Evolutionary conservation across 202 grass and related monocot species (phyloP).

Genomic region (Bolboschoenoplectus hybrid): DNA sequence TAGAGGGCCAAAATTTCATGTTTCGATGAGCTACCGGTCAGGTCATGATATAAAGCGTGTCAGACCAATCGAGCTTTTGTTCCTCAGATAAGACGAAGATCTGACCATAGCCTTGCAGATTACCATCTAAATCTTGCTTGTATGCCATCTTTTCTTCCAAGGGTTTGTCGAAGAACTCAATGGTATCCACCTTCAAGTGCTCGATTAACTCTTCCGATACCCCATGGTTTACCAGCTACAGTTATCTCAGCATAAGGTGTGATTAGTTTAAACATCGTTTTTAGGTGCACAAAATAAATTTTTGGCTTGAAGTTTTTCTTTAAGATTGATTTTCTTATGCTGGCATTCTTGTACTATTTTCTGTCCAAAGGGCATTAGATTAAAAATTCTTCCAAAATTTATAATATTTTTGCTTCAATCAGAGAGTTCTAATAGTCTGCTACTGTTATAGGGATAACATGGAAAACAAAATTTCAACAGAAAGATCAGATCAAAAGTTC

Average conservation of each 20-base stretch:
- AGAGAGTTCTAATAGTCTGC: too few species aligned
- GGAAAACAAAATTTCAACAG: not conserved
- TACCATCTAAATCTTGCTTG: constrained; percentile 29
- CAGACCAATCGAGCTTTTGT: constrained; percentile 78
- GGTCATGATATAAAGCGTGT: constrained; percentile 50
- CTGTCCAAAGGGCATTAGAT: not conserved
- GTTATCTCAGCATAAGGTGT: not conserved
- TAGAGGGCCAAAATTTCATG: constrained; percentile 51
- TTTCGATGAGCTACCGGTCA: constrained; percentile 29
- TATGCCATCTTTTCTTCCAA: constrained; percentile 50
- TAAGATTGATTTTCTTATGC: not conserved
- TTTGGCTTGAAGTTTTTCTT: not conserved
- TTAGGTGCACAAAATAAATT: not conserved
- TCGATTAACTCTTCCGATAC: constrained; percentile 45
- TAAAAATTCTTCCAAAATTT: not conserved
- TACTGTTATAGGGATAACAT: too few species aligned
- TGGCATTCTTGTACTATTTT: not conserved
- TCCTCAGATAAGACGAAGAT: constrained; percentile 54
- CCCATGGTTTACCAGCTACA: constrained; percentile 55
- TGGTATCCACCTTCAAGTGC: constrained; percentile 23
- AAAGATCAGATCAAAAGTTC: not conserved
- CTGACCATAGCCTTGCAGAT: constrained; percentile 75
- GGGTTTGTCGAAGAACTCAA: constrained; percentile 57
- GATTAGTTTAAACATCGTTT: not conserved
- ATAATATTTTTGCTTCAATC: too few species aligned